Base-by-base conservation (phyloP, 2,329 filamentous ascomycete species). In the Metarhizium album region DNA sequence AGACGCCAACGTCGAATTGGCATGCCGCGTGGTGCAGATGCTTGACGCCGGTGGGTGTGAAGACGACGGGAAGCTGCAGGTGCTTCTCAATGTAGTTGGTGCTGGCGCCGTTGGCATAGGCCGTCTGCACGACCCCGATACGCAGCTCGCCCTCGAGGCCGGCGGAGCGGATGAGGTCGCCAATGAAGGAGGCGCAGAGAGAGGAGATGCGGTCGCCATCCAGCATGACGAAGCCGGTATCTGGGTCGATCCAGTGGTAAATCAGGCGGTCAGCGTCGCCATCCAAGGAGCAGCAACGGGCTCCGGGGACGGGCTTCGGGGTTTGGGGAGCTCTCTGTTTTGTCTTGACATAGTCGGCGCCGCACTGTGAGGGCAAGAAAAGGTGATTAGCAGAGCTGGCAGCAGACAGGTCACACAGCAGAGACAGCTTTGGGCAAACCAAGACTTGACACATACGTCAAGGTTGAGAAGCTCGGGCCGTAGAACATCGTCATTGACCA, bases 191-290 rank as follows among this genome's bases (percentile, higher is more conserved):
- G 42, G 93, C 93, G 13, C 89, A 88, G 48, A 98, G 83, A 2
- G 90, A 95, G 4, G 93, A 91, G 63, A 98, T 98, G 49, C 91
- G 89, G 70, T 98, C 93, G 54, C 93, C 93, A 61, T 98, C 93
- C 13, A 98, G 82, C 65, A 98, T 87, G 63, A 87, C 84, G 76
- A 98, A 98, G 23, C 84, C 82, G 51, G 82, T 85, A 57, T 90
- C 82, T 13, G 84, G 79, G 61, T 95, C 89, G 60, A 83, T 73
- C 76, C 90, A 96, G 74, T 96, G 96, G 75, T 95, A 97, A 52
- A 97, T 88, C 54, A 98, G 76, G 52, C 93, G 87, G 67, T 98
- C 93, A 16, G 93, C 93, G 64, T 98, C 93, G 49, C 93, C 93
- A 59, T 98, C 93, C 52, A 95, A 79, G 8, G 91, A 96, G 68